These are phyloP conservation scores for Talaromyces sp. DNA, from an alignment of 2,329 filamentous ascomycete genomes.

Conservation along the genomic window DNA sequence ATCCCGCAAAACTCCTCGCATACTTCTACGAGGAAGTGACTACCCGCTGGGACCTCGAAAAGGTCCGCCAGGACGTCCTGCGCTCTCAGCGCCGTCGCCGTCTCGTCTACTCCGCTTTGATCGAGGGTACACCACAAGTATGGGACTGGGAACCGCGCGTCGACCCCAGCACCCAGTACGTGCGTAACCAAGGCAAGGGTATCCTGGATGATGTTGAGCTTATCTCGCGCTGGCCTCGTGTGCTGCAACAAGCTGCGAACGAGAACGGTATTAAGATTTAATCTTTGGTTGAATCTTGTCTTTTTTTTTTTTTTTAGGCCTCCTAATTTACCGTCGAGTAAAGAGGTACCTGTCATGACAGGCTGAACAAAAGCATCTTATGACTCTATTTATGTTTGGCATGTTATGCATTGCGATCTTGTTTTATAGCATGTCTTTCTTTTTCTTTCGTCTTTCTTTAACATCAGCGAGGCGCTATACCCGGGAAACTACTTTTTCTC, in stretches of 20 bases:
- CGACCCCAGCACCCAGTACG: constrained; percentile 64
- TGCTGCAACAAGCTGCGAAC: constrained; percentile 37
- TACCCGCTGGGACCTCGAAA: constrained; percentile 77
- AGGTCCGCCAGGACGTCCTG: constrained; percentile 74
- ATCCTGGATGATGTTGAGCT: constrained; percentile 45
- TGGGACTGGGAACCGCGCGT: constrained; percentile 81
- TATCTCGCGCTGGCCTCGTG: constrained; percentile 46
- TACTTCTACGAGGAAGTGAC: constrained; percentile 74
- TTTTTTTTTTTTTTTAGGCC: background rate
- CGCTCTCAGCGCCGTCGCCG: constrained; percentile 76
- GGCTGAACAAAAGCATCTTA: background rate
- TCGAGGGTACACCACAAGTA: constrained; percentile 71
- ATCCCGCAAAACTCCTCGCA: constrained; percentile 54
- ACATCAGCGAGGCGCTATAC: constrained; percentile 38
- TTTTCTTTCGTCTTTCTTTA: constrained; percentile 10
- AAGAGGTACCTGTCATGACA: no score
- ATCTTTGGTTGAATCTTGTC: background rate
- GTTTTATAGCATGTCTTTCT: constrained; percentile 8
- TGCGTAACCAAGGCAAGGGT: constrained; percentile 60
- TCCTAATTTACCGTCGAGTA: no score
- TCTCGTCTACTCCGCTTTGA: constrained; percentile 78
- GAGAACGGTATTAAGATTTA: constrained; percentile 5
- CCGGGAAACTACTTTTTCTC: constrained; percentile 13
- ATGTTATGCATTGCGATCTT: background rate
- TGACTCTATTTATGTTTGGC: background rate